phyloP scores from a whole-genome alignment of 257 asterid species.

The Anisodus tanguticus region DNA sequence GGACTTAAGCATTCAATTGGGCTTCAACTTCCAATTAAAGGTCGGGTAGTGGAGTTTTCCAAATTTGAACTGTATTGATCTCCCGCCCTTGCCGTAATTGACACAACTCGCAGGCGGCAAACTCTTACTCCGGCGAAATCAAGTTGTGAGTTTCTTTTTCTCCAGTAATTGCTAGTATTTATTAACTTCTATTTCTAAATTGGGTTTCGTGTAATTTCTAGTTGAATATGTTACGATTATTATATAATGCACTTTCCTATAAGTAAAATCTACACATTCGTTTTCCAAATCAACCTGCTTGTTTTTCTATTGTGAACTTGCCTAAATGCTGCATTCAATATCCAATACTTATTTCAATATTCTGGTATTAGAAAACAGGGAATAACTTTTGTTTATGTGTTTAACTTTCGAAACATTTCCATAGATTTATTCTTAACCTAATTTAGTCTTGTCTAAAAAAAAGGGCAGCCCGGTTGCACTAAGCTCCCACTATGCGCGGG shows the following conservation, averaged over 20 bases:
- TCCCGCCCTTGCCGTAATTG: slow-evolving; percentile 18
- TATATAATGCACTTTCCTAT: background rate
- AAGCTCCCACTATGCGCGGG: too few relatives aligned
- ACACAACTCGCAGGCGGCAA: background rate
- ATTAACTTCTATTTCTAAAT: background rate
- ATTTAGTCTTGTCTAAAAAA: too few relatives aligned
- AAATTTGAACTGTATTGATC: background rate
- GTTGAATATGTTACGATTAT: background rate
- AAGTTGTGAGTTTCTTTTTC: background rate
- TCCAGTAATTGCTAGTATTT: background rate
- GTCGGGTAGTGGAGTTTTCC: background rate
- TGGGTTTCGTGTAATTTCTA: background rate
- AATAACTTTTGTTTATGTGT: background rate
- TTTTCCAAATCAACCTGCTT: background rate
- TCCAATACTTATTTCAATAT: background rate
- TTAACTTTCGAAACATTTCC: background rate
- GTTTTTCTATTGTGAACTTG: background rate
- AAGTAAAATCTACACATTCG: background rate
- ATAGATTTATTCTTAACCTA: too few relatives aligned
- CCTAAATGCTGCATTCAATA: background rate
- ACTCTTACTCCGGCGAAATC: background rate
- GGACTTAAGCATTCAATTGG: background rate
- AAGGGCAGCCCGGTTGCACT: too few relatives aligned
- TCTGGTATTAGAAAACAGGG: background rate
- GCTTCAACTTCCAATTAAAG: slow-evolving; percentile 14